Evolutionary conservation across 345 rosid species (phyloP).

Genomic region (Salix exigua): DNA sequence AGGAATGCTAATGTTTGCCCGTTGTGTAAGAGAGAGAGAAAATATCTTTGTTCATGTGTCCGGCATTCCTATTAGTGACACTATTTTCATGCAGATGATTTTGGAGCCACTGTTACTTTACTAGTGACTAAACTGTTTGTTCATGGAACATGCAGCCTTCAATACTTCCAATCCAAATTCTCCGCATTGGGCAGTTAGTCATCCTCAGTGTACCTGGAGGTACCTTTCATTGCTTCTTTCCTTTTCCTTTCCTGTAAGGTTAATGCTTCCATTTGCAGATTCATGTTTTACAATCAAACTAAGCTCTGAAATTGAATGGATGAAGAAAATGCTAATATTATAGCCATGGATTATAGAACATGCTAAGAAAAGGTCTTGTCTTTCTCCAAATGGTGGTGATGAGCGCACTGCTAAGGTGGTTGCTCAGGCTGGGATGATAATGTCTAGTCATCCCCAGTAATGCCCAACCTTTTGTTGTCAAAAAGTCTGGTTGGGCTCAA

Average conservation of each 20-base stretch:
- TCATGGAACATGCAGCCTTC: conserved; percentile 69
- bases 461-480: not conserved
- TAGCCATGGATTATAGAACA: not conserved
- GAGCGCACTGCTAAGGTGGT: not conserved
- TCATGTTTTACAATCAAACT: not conserved
- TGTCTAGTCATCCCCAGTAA: not conserved
- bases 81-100: not conserved
- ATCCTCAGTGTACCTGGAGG: conserved; percentile 97
- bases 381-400: not conserved
- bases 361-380: not conserved
- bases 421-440: not conserved
- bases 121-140: conserved; percentile 7
- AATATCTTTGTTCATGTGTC: not conserved
- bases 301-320: not conserved
- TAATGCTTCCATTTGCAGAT: not conserved
- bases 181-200: conserved; percentile 85
- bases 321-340: not conserved
- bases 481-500: no score
- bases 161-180: conserved; percentile 84
- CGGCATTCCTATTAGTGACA: not conserved
- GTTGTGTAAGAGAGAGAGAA: not conserved
- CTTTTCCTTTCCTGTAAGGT: not conserved
- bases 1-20: not conserved
- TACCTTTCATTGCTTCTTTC: conserved; percentile 24
- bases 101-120: not conserved